Base-by-base conservation (phyloP, 2,329 filamentous ascomycete genomes). In the Trichoderma sp. region DNA sequence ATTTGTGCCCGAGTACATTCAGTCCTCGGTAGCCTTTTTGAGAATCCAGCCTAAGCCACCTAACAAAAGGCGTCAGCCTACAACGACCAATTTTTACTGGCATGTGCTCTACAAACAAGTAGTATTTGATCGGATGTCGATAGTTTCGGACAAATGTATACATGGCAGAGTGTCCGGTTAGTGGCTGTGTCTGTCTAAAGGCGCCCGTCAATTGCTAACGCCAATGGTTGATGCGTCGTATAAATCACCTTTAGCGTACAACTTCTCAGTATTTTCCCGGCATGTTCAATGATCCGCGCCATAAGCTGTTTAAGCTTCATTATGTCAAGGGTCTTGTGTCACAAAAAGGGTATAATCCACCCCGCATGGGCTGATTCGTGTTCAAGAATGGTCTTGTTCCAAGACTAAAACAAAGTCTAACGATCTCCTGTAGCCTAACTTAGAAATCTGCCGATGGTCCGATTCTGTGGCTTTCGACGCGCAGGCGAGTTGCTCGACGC, bases 211-310 rank as follows among this genome's bases (percentile, higher is more conserved):
- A 18, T n/a, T 3, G 28, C 18, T 2, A 18, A 24, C 6, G 7
- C 14, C 53, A 51, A 15, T 6, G 7, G 1, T 3, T 30, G 14
- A 58, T 58, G n/a, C 3, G 4, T 21, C 9, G n/a, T 12, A 51
- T 21, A 4, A 47, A 47, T n/a, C 0, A 1, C 3, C 18, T 21
- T n/a, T 24, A 11, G n/a, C 0, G 21, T 6, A 24, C 47, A 1
- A 7, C 4, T 3, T 53, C 5, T 5, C 7, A 24, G n/a, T 24
- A 53, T 53, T 24, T 32, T 1, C 56, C 56, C 18, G 18, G 15
- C 2, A 32, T 6, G 11, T 14, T 21, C 8, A 8, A 1, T 39
- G 24, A 21, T 21, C 18, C n/a, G 32, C n/a, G n/a, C 28, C 32
- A 39, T 18, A 5, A n/a, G 24, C 0, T 56, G 11, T 57, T 57